Conservation (phyloP, 352 stramenopile species). For the Phytophthora citrophthora region DNA sequence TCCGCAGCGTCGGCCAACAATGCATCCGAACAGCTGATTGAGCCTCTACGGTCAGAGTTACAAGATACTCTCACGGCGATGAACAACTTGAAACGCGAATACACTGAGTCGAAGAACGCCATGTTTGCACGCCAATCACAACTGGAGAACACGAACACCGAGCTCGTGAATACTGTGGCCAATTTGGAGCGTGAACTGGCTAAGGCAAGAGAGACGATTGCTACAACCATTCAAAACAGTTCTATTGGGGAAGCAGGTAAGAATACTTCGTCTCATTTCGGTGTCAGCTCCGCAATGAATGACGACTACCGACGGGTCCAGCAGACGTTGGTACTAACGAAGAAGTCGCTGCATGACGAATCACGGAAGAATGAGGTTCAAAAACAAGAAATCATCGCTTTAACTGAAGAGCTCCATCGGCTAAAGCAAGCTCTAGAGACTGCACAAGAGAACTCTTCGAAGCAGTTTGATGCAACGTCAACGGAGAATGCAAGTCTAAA, state of each 20-base stretch:
- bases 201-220: conserved; percentile 42
- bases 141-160: conserved; percentile 77
- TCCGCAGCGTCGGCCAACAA: conserved; percentile 71
- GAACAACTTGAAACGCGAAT: conserved; percentile 68
- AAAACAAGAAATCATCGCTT: conserved; percentile 64
- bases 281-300: conserved; percentile 32
- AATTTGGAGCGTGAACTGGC: conserved; percentile 64
- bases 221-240: conserved; percentile 10
- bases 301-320: conserved; percentile 71
- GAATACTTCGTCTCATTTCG: conserved; percentile 10
- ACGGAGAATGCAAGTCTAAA: conserved; percentile 58
- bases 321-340: conserved; percentile 68
- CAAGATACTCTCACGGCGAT: conserved; percentile 68
- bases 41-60: conserved; percentile 65
- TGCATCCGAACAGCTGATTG: conserved; percentile 69
- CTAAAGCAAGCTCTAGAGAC: conserved; percentile 50
- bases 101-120: conserved; percentile 61
- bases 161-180: conserved; percentile 73
- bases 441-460: conserved; percentile 41
- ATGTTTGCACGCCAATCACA: conserved; percentile 81
- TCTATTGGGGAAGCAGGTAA: conserved; percentile 1
- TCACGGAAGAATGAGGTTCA: conserved; percentile 68
- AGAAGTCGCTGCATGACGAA: conserved; percentile 82
- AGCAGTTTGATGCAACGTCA: conserved; percentile 43
- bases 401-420: conserved; percentile 60